phyloP scores from a whole-genome alignment of 495 filamentous ascomycete species.

The Podospora pseudoanserina region DNA sequence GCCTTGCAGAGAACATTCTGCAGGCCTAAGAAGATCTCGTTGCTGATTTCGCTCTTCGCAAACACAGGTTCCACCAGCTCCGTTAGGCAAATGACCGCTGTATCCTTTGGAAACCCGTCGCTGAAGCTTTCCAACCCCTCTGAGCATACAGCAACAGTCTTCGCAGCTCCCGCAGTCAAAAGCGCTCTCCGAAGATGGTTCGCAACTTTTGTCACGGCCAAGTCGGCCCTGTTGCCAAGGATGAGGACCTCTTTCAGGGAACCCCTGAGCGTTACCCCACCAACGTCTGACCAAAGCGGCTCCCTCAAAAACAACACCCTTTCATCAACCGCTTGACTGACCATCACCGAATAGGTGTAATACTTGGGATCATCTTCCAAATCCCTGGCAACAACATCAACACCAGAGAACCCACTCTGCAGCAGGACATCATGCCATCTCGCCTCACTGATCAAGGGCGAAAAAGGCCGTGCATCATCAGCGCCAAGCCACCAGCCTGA shows the following conservation, averaged over 20 bases:
- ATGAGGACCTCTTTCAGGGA: not conserved
- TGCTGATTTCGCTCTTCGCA: not conserved
- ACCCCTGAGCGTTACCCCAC: not conserved
- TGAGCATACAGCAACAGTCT: not conserved
- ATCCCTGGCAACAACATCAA: not conserved
- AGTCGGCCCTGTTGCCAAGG: not conserved
- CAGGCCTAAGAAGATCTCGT: not conserved
- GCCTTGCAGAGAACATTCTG: not conserved
- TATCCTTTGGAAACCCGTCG: not conserved
- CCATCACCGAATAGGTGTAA: not conserved
- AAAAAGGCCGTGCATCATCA: not conserved
- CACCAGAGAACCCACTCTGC: not conserved
- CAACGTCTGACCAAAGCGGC: not conserved
- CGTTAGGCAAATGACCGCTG: not conserved
- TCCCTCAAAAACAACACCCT: not conserved
- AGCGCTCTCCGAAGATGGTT: not conserved
- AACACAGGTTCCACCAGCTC: not conserved
- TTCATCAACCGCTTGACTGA: not conserved
- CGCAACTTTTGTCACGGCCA: not conserved
- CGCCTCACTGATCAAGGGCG: not conserved
- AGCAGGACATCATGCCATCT: not conserved
- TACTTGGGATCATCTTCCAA: not conserved
- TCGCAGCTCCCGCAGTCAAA: not conserved
- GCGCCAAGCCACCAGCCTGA: not conserved
- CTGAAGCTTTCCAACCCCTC: not conserved